Conservation (phyloP, 352 stramenopile species). For the Globisporangium camurandrum region DNA sequence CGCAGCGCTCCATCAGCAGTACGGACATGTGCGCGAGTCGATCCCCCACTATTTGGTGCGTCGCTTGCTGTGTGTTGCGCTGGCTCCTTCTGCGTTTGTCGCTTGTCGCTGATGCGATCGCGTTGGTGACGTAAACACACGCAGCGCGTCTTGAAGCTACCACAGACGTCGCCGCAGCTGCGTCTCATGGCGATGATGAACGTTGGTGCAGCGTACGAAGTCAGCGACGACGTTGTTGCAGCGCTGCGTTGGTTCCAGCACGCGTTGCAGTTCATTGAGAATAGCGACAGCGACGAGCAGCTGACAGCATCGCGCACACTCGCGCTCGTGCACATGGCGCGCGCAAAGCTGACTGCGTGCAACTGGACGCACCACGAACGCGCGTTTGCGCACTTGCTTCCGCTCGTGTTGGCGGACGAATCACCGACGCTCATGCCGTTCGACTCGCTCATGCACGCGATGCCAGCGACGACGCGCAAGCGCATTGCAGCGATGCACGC, state of each 20-base stretch:
- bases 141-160: slow-evolving; percentile 23
- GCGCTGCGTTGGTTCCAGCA: slow-evolving; percentile 25
- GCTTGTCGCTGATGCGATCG: neutral
- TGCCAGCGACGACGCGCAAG: slow-evolving; percentile 27
- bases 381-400: slow-evolving; percentile 21
- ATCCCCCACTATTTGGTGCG: slow-evolving; percentile 40
- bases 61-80: neutral
- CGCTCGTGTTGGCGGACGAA: slow-evolving; percentile 24
- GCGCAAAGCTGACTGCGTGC: slow-evolving; percentile 42
- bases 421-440: slow-evolving; percentile 49
- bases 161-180: slow-evolving; percentile 3
- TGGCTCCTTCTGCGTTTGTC: neutral
- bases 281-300: no score
- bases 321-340: slow-evolving; percentile 21
- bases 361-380: slow-evolving; percentile 35
- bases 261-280: slow-evolving; percentile 13
- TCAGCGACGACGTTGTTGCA: slow-evolving; percentile 21
- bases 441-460: slow-evolving; percentile 48
- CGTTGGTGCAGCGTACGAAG: slow-evolving; percentile 34
- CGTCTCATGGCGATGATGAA: slow-evolving; percentile 33
- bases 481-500: slow-evolving; percentile 29
- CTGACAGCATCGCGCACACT: slow-evolving; percentile 14
- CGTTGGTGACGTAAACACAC: slow-evolving; percentile 2
- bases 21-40: slow-evolving; percentile 41
- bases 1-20: slow-evolving; percentile 52